Conservation (phyloP, 2,329 filamentous ascomycete genomes). For the Scedosporium apiospermum region DNA sequence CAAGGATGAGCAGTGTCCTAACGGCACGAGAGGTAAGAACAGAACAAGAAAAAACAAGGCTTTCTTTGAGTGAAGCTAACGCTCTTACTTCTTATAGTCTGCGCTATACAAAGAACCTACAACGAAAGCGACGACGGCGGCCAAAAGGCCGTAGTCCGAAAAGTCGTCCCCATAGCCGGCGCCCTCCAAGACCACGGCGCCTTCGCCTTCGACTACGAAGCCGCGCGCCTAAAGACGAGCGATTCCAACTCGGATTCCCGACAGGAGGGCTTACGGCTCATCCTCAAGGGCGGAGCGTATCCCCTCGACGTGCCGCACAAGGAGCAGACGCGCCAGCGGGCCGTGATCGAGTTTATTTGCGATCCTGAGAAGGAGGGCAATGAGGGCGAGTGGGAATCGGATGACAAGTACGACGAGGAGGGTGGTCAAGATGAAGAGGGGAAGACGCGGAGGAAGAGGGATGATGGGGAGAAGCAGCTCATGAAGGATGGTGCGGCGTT, state of each 20-base stretch:
- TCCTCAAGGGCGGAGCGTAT: conserved; percentile 52
- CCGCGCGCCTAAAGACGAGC: conserved; percentile 53
- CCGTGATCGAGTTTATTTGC: conserved; percentile 80
- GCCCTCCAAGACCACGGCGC: conserved; percentile 52
- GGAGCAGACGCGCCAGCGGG: conserved; percentile 53
- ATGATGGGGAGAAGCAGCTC: conserved; percentile 36
- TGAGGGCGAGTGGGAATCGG: conserved; percentile 55
- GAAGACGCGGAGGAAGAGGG: conserved; percentile 25
- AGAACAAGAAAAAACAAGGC: too few species aligned
- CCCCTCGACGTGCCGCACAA: conserved; percentile 38
- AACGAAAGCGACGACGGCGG: conserved; percentile 34
- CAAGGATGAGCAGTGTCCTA: conserved; percentile 54
- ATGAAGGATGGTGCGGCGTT: conserved; percentile 53
- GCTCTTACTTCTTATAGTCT: conserved; percentile 43
- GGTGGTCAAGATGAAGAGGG: conserved; percentile 23
- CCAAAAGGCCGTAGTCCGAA: conserved; percentile 36
- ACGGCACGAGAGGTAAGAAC: conserved; percentile 53
- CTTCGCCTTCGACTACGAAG: conserved; percentile 52
- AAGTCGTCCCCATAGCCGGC: conserved; percentile 66
- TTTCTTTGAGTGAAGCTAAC: conserved; percentile 2
- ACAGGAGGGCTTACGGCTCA: conserved; percentile 63
- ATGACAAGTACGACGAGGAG: conserved; percentile 39
- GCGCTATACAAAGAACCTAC: conserved; percentile 58
- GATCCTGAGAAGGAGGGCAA: conserved; percentile 61
- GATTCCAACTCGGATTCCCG: conserved; percentile 54